A percentile compares a stretch with the other conserved stretches of the same genome.
phyloP scores from a whole-genome alignment of 2,329 filamentous ascomycete species.

The Fusarium nematophilum region DNA sequence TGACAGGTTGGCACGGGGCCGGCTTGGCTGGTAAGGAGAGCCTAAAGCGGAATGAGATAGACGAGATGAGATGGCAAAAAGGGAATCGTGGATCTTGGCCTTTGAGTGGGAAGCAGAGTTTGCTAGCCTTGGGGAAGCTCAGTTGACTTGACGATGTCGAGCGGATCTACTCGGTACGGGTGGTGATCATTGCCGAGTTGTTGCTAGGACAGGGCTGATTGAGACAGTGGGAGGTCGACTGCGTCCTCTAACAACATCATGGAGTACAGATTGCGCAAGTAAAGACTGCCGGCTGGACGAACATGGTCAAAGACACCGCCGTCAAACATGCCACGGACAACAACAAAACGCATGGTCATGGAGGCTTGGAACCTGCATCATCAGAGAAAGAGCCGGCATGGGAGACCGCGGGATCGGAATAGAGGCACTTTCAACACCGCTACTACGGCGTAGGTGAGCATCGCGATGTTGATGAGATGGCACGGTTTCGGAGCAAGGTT shows the following conservation, averaged over 20 bases:
- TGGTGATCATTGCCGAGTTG: conserved; percentile 10
- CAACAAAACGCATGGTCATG: not conserved
- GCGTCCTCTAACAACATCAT: too few relatives aligned
- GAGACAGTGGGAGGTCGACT: too few relatives aligned
- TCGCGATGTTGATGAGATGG: conserved; percentile 5
- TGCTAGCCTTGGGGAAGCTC: not conserved
- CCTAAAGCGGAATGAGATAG: conserved; percentile 3
- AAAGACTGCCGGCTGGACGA: too few relatives aligned
- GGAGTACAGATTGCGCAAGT: too few relatives aligned
- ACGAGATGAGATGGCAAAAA: conserved; percentile 16
- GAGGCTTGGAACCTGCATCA: not conserved
- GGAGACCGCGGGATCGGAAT: conserved; percentile 9
- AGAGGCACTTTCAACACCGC: not conserved
- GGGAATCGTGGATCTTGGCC: not conserved
- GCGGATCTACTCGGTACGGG: conserved; percentile 16
- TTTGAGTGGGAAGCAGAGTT: not conserved
- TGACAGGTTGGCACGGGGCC: conserved; percentile 1
- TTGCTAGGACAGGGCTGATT: conserved; percentile 22
- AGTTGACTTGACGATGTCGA: not conserved
- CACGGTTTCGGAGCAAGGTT: conserved; percentile 11
- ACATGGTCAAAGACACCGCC: not conserved
- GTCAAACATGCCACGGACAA: not conserved
- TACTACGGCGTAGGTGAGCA: not conserved
- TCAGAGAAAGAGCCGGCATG: not conserved
- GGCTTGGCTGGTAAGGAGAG: not conserved